Evolutionary conservation across 2,329 filamentous ascomycete genomes (phyloP).

Genomic region (Trichoderma arundinaceum): DNA sequence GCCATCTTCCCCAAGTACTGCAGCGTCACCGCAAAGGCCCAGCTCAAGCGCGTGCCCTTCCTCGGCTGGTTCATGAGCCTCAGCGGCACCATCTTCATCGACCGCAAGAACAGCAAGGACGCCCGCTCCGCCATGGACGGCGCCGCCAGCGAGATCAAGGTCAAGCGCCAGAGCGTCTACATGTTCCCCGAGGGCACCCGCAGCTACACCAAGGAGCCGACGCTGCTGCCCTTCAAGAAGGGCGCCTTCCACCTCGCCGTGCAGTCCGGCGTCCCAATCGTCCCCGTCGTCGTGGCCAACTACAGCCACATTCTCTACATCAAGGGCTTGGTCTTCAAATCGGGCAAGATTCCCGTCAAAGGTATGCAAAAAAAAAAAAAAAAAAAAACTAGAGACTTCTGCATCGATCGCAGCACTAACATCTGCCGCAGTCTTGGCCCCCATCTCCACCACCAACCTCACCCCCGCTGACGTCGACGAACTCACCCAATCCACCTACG

Average conservation of each 20-base stretch:
- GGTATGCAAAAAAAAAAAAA: slow-evolving; percentile 51
- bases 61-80: slow-evolving; percentile 94
- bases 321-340: slow-evolving; percentile 67
- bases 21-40: slow-evolving; percentile 90
- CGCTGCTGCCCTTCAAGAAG: slow-evolving; percentile 96
- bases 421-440: slow-evolving; percentile 68
- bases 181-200: slow-evolving; percentile 93
- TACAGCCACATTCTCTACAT: slow-evolving; percentile 75
- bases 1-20: slow-evolving; percentile 88
- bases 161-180: slow-evolving; percentile 75
- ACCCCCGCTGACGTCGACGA: slow-evolving; percentile 78
- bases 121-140: slow-evolving; percentile 85
- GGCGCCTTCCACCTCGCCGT: slow-evolving; percentile 96
- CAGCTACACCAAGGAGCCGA: slow-evolving; percentile 82
- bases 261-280: slow-evolving; percentile 89
- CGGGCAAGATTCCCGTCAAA: slow-evolving; percentile 75
- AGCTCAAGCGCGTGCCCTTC: slow-evolving; percentile 78
- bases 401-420: neutral
- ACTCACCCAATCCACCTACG: slow-evolving; percentile 69
- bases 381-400: neutral
- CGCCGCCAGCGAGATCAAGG: slow-evolving; percentile 79
- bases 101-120: slow-evolving; percentile 81
- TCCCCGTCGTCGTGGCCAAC: slow-evolving; percentile 82
- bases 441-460: slow-evolving; percentile 77
- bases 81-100: slow-evolving; percentile 92